Evolutionary conservation across 768 basidiomycete species (phyloP), one percentile per base, ranked within the genome.

Genomic region (Boletus bicolor): DNA sequence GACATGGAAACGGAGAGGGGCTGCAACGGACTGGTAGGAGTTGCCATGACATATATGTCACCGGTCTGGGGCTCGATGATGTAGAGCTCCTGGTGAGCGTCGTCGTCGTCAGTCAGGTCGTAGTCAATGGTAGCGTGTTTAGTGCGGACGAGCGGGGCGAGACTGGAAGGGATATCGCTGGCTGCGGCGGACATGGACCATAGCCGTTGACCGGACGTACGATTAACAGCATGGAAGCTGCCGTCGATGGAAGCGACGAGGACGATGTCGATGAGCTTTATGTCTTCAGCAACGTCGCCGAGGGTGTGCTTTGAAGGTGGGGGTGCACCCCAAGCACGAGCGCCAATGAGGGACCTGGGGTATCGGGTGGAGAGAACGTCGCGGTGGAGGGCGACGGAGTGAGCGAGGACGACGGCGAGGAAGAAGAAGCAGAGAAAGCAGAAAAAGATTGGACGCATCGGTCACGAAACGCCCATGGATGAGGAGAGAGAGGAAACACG

Each of bases 41-140:
- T 80, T 7, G 84, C 73, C 75, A 92, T 86, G 56, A 97, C 84
- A 70, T 90, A 98, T 61, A 98, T 91, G 65, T 93, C 89, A 7
- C 96, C 96, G 5, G 90, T 87, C 76, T 94, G 90, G 0, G 96
- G 96, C 66, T 98, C 96, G 50, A 98, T 90, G 57, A 98, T 87
- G 73, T 96, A 98, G 43, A 88, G 82, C 68, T 93, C 91, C 63
- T 84, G 82, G 28, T 75, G 70, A 1, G 71, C 66, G 52, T 74
- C 68, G 46, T 81, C 79, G 59, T 86, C 85, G 56, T 79, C 79
- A 11, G 72, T 77, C 44, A 79, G 62, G 60, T 87, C 85, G 7
- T 80, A 76, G 66, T 87, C 83, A 44, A 76, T 66, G 43, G 84
- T 74, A 11, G 79, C 68, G 62, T 90, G 89, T 44, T 79, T 73